phyloP scores from a whole-genome alignment of 768 basidiomycete genomes.

The Kwoniella mangroviensis region DNA sequence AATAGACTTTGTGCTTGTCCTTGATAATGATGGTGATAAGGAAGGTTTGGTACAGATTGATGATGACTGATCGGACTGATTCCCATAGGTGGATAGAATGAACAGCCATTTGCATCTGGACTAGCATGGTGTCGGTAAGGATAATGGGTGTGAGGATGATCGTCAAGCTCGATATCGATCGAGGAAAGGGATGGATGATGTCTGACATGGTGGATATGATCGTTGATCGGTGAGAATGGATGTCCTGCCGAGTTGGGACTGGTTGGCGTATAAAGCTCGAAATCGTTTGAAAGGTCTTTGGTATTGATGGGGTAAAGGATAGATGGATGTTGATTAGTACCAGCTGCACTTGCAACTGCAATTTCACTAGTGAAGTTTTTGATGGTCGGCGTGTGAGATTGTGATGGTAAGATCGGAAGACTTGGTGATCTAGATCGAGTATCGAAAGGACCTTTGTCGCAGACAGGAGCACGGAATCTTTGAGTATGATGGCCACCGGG shows the following conservation, averaged over 20 bases:
- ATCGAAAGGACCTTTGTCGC: neutral
- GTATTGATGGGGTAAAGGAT: slow-evolving; percentile 14
- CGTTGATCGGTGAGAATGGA: neutral
- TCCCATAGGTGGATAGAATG: neutral
- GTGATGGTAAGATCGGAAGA: slow-evolving; percentile 15
- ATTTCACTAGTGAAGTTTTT: neutral
- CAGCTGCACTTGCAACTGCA: neutral
- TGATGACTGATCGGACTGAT: slow-evolving; percentile 17
- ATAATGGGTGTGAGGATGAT: neutral
- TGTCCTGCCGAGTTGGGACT: neutral
- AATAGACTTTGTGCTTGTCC: neutral
- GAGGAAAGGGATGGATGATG: slow-evolving; percentile 10
- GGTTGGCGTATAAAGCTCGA: slow-evolving; percentile 11
- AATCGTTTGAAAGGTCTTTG: slow-evolving; percentile 7
- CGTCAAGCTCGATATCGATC: slow-evolving; percentile 15
- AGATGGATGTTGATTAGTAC: neutral
- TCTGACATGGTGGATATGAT: neutral
- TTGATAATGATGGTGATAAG: neutral
- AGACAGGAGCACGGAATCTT: slow-evolving; percentile 1
- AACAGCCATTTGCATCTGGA: too few species aligned
- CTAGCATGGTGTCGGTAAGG: neutral
- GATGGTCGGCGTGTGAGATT: neutral
- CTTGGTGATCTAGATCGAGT: slow-evolving; percentile 22
- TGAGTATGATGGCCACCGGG: neutral
- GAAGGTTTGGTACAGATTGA: slow-evolving; percentile 11